Evolutionary conservation across 257 asterid genomes (phyloP).

Genomic region (Scutellaria minor): DNA sequence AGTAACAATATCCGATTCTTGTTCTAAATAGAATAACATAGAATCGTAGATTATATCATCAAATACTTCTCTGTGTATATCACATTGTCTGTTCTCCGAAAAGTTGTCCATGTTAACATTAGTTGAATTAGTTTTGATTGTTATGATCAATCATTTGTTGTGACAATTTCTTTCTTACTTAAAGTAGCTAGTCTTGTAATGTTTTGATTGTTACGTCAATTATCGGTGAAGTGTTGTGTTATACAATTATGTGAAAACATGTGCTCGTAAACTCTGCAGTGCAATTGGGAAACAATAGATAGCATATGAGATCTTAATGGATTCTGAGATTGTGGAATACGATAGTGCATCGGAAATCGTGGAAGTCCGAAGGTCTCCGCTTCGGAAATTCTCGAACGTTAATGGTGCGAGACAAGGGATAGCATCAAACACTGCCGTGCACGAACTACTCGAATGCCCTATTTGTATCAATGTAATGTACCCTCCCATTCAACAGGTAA

Average conservation of each 20-base stretch:
- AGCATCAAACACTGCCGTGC: slow-evolving; percentile 61
- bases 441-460: slow-evolving; percentile 78
- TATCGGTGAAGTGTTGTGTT: background rate
- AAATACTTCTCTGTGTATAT: background rate
- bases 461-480: slow-evolving; percentile 64
- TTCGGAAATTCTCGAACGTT: slow-evolving; percentile 44
- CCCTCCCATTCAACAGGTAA: slow-evolving; percentile 82
- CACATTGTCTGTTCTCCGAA: background rate
- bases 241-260: background rate
- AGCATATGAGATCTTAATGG: slow-evolving; percentile 43
- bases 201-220: background rate
- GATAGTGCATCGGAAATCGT: slow-evolving; percentile 52
- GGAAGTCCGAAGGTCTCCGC: slow-evolving; percentile 51
- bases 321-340: slow-evolving; percentile 46
- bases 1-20: background rate
- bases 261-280: slow-evolving; percentile 21
- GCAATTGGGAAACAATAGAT: slow-evolving; percentile 35
- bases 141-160: background rate
- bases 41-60: background rate
- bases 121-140: background rate
- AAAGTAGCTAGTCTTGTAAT: background rate
- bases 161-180: background rate
- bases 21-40: background rate
- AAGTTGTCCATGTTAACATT: background rate
- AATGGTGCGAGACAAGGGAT: slow-evolving; percentile 46